Conservation (phyloP, 805 yeast genomes). For the Cyberlindnera saturnus region DNA sequence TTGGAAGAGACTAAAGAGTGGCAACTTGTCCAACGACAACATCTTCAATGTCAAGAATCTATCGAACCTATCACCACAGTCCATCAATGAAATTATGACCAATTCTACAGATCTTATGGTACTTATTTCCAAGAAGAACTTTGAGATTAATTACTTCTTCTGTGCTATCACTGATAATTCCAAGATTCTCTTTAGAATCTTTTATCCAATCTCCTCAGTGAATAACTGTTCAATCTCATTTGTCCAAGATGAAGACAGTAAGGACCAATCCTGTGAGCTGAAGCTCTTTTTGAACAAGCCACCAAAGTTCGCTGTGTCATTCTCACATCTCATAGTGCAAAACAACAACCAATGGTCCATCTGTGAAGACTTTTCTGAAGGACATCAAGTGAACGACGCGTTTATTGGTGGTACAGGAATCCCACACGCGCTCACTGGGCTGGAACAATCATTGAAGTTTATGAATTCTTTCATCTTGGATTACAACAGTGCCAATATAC, state of each 20-base stretch:
- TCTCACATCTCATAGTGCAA: slow-evolving; percentile 45
- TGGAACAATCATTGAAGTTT: slow-evolving; percentile 42
- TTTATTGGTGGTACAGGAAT: slow-evolving; percentile 52
- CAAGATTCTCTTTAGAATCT: slow-evolving; percentile 65
- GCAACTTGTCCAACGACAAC: slow-evolving; percentile 36
- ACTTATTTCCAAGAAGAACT: slow-evolving; percentile 62
- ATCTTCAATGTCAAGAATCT: slow-evolving; percentile 36
- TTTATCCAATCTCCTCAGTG: slow-evolving; percentile 60
- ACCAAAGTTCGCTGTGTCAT: slow-evolving; percentile 77
- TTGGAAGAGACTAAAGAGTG: slow-evolving; percentile 75
- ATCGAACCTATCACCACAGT: slow-evolving; percentile 61
- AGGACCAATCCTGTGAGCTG: slow-evolving; percentile 35
- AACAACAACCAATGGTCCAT: slow-evolving; percentile 67
- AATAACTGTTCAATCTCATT: slow-evolving; percentile 44
- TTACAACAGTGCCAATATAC: slow-evolving; percentile 30
- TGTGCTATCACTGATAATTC: slow-evolving; percentile 59
- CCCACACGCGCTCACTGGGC: slow-evolving; percentile 67
- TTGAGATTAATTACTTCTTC: slow-evolving; percentile 73
- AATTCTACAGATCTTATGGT: slow-evolving; percentile 63
- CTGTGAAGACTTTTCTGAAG: slow-evolving; percentile 81
- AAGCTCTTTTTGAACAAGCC: slow-evolving; percentile 47
- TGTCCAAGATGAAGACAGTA: slow-evolving; percentile 27
- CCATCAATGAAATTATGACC: slow-evolving; percentile 57
- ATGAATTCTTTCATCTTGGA: slow-evolving; percentile 50
- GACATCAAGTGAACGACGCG: slow-evolving; percentile 72